Conservation (phyloP, 768 basidiomycete genomes). For the Tricholoma flavovirens region DNA sequence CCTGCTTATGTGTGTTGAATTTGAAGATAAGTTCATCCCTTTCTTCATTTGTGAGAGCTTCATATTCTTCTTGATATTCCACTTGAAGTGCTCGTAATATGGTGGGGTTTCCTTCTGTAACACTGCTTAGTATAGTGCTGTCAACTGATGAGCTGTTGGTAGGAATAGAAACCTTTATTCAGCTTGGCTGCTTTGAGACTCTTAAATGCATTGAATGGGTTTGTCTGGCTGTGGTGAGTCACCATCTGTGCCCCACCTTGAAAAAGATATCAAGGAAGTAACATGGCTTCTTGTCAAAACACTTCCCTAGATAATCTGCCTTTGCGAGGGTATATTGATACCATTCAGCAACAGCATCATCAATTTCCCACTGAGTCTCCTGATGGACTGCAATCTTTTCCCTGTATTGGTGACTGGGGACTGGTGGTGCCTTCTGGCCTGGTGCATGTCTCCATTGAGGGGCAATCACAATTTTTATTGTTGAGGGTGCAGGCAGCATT, state of each 20-base stretch:
- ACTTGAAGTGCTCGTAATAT: background rate
- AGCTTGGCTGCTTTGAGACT: background rate
- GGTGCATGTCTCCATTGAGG: too few relatives aligned
- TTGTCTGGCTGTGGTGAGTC: background rate
- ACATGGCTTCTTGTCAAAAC: background rate
- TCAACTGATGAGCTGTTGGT: too few relatives aligned
- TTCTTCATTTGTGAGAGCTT: too few relatives aligned
- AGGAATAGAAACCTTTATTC: background rate
- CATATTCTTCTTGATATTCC: too few relatives aligned
- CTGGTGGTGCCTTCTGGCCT: background rate
- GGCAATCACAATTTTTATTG: too few relatives aligned
- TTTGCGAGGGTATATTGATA: background rate
- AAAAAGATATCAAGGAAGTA: background rate
- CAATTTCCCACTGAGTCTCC: background rate
- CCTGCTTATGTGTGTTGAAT: too few relatives aligned
- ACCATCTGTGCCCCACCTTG: background rate
- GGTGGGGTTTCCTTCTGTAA: too few relatives aligned
- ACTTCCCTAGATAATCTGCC: background rate
- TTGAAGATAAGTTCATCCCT: too few relatives aligned
- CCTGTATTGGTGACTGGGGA: background rate
- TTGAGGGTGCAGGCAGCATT: too few relatives aligned
- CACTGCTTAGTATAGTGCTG: too few relatives aligned
- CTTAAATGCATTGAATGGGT: background rate
- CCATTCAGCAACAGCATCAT: background rate
- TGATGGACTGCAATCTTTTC: background rate